Percentiles rank a stretch among this genome's conserved stretches.
Evolutionary conservation across 2,329 filamentous ascomycete genomes (phyloP).

Genomic region (Ceratocystis destructans): DNA sequence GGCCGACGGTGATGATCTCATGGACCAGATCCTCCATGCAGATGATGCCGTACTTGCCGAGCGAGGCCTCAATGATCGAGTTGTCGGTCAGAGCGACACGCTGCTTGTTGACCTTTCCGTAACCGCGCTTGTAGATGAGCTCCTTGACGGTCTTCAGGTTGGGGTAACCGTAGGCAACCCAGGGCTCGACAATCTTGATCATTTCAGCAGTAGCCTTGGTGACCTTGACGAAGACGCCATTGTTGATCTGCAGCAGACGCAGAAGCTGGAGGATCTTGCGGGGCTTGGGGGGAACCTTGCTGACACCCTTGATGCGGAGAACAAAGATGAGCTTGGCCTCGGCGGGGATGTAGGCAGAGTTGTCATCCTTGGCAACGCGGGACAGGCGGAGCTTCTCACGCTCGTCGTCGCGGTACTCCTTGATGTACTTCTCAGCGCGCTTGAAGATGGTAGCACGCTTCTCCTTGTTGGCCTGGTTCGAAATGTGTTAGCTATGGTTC

Average conservation of each 20-base stretch:
- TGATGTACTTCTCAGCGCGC: conserved; percentile 98
- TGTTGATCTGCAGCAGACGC: conserved; percentile 99
- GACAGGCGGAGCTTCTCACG: conserved; percentile 93
- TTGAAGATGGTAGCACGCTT: conserved; percentile 99
- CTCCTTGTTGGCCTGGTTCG: conserved; percentile 79
- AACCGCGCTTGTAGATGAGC: conserved; percentile 99
- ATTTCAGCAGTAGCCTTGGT: conserved; percentile 97
- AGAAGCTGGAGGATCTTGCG: conserved; percentile 99
- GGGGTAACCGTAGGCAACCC: conserved; percentile 98
- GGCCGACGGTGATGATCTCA: conserved; percentile 96
- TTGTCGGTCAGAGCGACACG: conserved; percentile 94
- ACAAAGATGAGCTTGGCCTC: conserved; percentile 97
- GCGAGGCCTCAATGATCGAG: conserved; percentile 87
- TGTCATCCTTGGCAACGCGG: conserved; percentile 80
- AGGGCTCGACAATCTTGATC: conserved; percentile 97
- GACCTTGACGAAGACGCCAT: conserved; percentile 92
- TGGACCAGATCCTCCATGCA: conserved; percentile 99
- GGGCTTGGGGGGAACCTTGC: conserved; percentile 99
- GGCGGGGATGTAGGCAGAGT: conserved; percentile 85
- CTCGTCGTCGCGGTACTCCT: conserved; percentile 98
- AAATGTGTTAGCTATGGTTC: conserved; percentile 13
- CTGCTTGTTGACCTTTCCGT: conserved; percentile 98
- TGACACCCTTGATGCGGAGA: conserved; percentile 99
- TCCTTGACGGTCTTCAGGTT: conserved; percentile 99
- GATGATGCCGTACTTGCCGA: conserved; percentile 97